These are phyloP conservation scores for Aegilops umbellulata DNA, from an alignment of 176 grass and related monocot genomes.

Conservation along the genomic window DNA sequence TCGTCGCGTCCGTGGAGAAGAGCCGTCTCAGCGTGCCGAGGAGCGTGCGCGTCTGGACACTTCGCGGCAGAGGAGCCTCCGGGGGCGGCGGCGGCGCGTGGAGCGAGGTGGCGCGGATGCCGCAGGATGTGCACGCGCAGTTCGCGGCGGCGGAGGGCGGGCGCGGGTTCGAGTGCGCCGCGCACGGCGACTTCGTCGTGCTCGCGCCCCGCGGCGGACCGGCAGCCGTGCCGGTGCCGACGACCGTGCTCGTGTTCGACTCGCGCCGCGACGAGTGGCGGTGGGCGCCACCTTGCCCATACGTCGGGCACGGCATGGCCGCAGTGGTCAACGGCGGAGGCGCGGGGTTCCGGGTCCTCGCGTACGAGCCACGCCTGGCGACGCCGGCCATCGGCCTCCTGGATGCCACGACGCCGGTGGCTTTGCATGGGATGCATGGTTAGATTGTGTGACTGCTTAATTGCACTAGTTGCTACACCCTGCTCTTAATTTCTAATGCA, in stretches of 20 bases:
- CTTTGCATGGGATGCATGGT: conserved; percentile 55
- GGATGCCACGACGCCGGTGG: conserved; percentile 47
- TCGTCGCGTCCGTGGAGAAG: conserved; percentile 92
- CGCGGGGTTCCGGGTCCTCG: conserved; percentile 60
- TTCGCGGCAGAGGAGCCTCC: conserved; percentile 16
- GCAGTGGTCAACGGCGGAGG: not conserved
- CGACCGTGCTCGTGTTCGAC: conserved; percentile 72
- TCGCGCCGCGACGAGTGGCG: conserved; percentile 63
- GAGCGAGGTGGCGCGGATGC: conserved; percentile 83
- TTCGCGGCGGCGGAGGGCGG: conserved; percentile 53
- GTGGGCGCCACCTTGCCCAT: conserved; percentile 75
- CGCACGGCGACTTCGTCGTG: conserved; percentile 62
- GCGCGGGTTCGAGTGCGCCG: conserved; percentile 75
- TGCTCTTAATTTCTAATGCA: not conserved
- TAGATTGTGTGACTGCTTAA: conserved; percentile 9
- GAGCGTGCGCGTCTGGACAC: conserved; percentile 83
- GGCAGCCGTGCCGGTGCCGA: not conserved
- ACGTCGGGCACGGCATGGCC: conserved; percentile 17
- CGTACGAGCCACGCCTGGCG: conserved; percentile 76
- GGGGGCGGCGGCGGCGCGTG: conserved; percentile 37
- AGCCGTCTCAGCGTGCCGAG: conserved; percentile 84
- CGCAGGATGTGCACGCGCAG: conserved; percentile 58
- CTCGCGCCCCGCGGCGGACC: conserved; percentile 37
- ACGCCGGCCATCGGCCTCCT: conserved; percentile 90
- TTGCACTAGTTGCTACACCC: not conserved